A percentile compares a stretch with the other conserved stretches of the same genome.
Conservation (phyloP, 768 basidiomycete genomes). For the Leccinellum rugosiceps region DNA sequence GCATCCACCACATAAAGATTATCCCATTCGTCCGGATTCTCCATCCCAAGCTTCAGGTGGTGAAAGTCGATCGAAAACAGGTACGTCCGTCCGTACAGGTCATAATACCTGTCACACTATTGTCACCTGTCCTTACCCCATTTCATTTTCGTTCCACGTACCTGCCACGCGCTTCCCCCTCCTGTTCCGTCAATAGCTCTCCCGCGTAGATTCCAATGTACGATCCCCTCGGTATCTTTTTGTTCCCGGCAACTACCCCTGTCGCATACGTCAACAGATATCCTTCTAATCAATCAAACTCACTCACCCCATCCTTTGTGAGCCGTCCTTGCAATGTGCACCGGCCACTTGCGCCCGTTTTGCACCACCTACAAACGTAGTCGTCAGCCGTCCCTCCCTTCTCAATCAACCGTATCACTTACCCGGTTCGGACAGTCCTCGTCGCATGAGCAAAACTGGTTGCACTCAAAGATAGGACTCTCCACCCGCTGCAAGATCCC, state of each 20-base stretch:
- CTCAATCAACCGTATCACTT: not conserved
- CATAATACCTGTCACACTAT: constrained; percentile 53
- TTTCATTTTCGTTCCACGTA: constrained; percentile 33
- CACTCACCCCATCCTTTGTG: constrained; percentile 81
- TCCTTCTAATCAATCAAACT: not conserved
- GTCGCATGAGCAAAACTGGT: constrained; percentile 75
- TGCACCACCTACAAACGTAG: constrained; percentile 66
- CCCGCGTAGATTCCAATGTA: constrained; percentile 87
- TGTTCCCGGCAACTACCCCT: constrained; percentile 71
- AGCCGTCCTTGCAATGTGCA: constrained; percentile 67
- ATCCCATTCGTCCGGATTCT: constrained; percentile 21
- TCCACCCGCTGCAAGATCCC: constrained; percentile 49
- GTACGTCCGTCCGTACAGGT: constrained; percentile 72
- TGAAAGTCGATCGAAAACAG: constrained; percentile 82
- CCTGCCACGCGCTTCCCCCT: constrained; percentile 65
- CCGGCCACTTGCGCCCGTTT: constrained; percentile 60
- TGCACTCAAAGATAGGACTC: constrained; percentile 83
- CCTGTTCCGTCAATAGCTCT: constrained; percentile 69
- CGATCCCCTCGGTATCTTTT: constrained; percentile 62
- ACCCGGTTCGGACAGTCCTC: constrained; percentile 83
- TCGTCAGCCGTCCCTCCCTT: not conserved
- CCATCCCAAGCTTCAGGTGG: constrained; percentile 45
- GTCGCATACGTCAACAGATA: not conserved
- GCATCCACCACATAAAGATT: constrained; percentile 71
- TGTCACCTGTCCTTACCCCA: not conserved